A percentile compares a stretch with the other conserved stretches of the same genome.
These are phyloP conservation scores for Pythium vanterpoolii DNA, from an alignment of 352 stramenopile species.

Conservation along the genomic window DNA sequence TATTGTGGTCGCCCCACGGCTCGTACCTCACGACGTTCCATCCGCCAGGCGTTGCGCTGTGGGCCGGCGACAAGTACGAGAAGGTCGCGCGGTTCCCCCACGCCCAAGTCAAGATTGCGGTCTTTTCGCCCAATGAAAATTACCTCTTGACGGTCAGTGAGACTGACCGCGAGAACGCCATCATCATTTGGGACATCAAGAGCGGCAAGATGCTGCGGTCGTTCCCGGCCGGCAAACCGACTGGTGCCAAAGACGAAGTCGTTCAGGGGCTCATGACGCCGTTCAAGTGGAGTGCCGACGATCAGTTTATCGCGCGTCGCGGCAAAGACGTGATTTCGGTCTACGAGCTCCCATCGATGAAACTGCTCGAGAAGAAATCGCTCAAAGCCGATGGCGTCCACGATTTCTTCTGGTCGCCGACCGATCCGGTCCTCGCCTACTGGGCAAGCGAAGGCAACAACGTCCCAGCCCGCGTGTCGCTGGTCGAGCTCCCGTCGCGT, in stretches of 20 bases:
- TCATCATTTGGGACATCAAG: constrained; percentile 97
- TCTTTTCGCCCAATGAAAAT: constrained; percentile 96
- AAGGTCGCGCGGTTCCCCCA: constrained; percentile 97
- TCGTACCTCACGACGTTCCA: constrained; percentile 98
- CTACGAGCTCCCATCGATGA: constrained; percentile 96
- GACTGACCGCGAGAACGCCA: constrained; percentile 89
- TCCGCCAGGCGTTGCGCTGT: constrained; percentile 95
- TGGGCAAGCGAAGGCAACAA: constrained; percentile 95
- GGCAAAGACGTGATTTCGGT: constrained; percentile 92
- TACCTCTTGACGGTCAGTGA: constrained; percentile 98
- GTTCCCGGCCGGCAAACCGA: constrained; percentile 80
- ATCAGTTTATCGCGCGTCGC: constrained; percentile 94
- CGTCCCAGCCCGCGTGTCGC: constrained; percentile 94
- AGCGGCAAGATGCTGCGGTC: constrained; percentile 83
- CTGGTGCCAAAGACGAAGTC: constrained; percentile 65
- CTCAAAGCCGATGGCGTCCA: constrained; percentile 92
- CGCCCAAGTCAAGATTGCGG: constrained; percentile 91
- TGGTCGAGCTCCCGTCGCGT: constrained; percentile 95
- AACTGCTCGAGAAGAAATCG: constrained; percentile 97
- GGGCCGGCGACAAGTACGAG: constrained; percentile 96
- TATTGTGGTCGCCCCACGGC: constrained; percentile 96
- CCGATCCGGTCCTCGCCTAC: constrained; percentile 93
- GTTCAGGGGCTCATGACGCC: constrained; percentile 78
- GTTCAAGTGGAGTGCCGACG: constrained; percentile 96
- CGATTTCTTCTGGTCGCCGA: constrained; percentile 98